Conservation (phyloP, 2,329 filamentous ascomycete species). For the Hirsutella minnesotensis region DNA sequence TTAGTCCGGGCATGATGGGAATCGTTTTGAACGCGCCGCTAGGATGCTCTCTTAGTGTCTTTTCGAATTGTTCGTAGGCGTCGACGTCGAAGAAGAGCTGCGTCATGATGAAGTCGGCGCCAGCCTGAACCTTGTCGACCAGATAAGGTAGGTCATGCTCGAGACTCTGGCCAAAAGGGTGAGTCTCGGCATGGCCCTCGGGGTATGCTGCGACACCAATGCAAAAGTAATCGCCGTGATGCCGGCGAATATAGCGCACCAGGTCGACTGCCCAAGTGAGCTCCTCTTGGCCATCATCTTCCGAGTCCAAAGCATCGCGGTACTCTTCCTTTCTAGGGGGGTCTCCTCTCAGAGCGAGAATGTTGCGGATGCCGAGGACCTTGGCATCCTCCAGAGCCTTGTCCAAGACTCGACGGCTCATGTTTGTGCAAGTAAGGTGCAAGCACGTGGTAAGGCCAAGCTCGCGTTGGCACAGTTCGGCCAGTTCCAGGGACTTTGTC, state of each 20-base stretch:
- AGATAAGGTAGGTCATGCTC: constrained; percentile 81
- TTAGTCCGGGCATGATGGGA: constrained; percentile 85
- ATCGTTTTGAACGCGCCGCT: constrained; percentile 78
- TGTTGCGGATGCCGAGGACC: constrained; percentile 82
- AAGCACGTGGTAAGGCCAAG: constrained; percentile 87
- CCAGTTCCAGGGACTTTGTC: constrained; percentile 81
- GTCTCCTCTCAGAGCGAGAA: constrained; percentile 82
- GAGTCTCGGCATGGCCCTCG: constrained; percentile 83
- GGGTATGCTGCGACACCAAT: constrained; percentile 91
- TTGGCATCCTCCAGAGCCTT: constrained; percentile 85
- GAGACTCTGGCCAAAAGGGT: constrained; percentile 56
- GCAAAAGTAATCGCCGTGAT: constrained; percentile 90
- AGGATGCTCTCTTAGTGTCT: constrained; percentile 61
- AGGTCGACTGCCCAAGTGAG: constrained; percentile 86
- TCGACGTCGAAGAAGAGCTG: constrained; percentile 90
- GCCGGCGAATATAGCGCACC: constrained; percentile 75
- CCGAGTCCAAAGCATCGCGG: constrained; percentile 43
- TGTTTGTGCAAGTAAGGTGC: constrained; percentile 95
- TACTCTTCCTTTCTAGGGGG: constrained; percentile 87
- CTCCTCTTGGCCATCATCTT: constrained; percentile 56
- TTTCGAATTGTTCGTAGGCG: constrained; percentile 73
- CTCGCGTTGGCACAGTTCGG: constrained; percentile 88
- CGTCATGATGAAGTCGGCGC: constrained; percentile 97
- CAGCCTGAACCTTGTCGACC: constrained; percentile 80
- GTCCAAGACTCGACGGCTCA: constrained; percentile 78